A percentile compares a stretch with the other conserved stretches of the same genome.
phyloP scores from a whole-genome alignment of 352 stramenopile genomes.

The Elongisporangium senticosum region DNA sequence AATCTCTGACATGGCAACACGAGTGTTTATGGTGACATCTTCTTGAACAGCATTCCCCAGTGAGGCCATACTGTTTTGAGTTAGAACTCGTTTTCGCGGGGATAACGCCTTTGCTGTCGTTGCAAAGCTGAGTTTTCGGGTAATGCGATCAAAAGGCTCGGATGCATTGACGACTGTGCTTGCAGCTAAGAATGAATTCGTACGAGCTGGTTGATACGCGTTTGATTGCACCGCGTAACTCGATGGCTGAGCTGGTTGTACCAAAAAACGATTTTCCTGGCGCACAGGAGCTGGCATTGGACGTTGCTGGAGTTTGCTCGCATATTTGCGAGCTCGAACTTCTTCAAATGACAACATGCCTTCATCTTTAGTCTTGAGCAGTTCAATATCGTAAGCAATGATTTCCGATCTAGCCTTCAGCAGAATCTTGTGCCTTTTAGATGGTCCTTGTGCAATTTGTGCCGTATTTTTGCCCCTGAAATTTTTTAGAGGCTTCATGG shows the following conservation, averaged over 20 bases:
- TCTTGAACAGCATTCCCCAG: conserved; percentile 50
- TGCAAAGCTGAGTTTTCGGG: conserved; percentile 17
- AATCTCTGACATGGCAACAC: conserved; percentile 76
- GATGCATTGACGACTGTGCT: conserved; percentile 6
- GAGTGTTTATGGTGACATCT: conserved; percentile 87
- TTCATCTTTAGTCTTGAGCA: conserved; percentile 24
- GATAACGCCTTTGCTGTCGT: conserved; percentile 12
- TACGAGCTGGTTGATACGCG: neutral
- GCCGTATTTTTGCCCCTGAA: conserved; percentile 22
- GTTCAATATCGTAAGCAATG: conserved; percentile 36
- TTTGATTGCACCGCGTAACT: neutral
- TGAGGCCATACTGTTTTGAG: conserved; percentile 4
- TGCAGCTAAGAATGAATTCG: conserved; percentile 15
- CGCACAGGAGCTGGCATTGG: neutral
- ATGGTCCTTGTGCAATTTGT: neutral
- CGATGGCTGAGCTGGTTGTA: neutral
- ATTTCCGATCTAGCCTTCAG: conserved; percentile 18
- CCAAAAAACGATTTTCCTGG: conserved; percentile 21
- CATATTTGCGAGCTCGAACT: conserved; percentile 40
- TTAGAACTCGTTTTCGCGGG: conserved; percentile 4
- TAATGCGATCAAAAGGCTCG: conserved; percentile 10
- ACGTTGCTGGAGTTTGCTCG: conserved; percentile 6
- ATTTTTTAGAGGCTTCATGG: conserved; percentile 75
- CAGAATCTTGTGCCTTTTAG: conserved; percentile 14
- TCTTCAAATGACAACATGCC: conserved; percentile 78